Conservation (phyloP, 345 rosid genomes). For the Eucalyptus tenuipes region DNA sequence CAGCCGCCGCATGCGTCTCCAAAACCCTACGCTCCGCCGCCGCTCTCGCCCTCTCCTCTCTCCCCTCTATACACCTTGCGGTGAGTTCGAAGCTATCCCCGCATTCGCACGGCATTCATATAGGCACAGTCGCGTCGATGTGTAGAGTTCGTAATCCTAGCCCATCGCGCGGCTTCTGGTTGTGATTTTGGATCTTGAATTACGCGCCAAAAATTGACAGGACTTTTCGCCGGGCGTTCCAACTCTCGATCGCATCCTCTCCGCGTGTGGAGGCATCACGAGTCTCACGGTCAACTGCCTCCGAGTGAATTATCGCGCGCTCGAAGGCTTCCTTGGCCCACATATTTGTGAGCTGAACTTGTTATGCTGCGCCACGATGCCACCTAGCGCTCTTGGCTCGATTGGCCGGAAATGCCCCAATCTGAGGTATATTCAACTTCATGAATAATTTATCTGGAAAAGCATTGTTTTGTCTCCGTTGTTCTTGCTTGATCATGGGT, state of each 20-base stretch:
- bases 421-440: conserved; percentile 25
- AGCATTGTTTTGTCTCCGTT: background rate
- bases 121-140: too few relatives aligned
- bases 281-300: conserved; percentile 43
- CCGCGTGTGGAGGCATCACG: conserved; percentile 15
- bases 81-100: conserved; percentile 1
- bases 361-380: conserved; percentile 24
- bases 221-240: conserved; percentile 22
- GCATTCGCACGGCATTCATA: too few relatives aligned
- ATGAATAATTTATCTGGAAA: background rate
- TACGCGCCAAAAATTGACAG: background rate
- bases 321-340: conserved; percentile 15
- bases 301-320: conserved; percentile 20
- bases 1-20: conserved; percentile 40
- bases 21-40: conserved; percentile 25
- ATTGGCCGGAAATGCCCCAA: conserved; percentile 33
- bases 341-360: conserved; percentile 35
- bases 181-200: background rate
- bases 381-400: conserved; percentile 16
- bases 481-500: too few relatives aligned
- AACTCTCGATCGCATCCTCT: conserved; percentile 19
- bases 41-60: conserved; percentile 21
- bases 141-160: background rate
- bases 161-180: background rate
- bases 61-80: conserved; percentile 26